Evolutionary conservation across 495 filamentous ascomycete genomes (phyloP).

Genomic region (Talaromyces borbonicus): DNA sequence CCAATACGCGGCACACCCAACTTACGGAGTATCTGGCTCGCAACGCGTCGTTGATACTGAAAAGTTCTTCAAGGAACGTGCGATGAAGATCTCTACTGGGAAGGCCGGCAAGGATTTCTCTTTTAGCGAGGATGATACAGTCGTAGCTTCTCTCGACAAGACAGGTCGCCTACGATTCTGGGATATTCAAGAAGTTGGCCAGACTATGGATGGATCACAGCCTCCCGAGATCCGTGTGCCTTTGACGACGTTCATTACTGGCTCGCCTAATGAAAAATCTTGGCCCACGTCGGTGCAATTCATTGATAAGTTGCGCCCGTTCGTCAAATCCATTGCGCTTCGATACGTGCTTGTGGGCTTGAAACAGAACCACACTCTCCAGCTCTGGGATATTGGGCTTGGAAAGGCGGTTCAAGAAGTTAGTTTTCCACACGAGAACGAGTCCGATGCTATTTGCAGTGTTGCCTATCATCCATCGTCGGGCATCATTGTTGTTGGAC

Average conservation of each 20-base stretch:
- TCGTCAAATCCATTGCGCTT: constrained; percentile 72
- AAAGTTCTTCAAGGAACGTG: constrained; percentile 74
- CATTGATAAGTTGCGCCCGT: constrained; percentile 88
- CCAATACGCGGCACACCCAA: constrained; percentile 57
- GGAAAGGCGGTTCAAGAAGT: constrained; percentile 93
- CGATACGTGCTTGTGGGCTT: constrained; percentile 94
- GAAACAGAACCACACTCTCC: constrained; percentile 98
- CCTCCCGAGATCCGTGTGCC: constrained; percentile 67
- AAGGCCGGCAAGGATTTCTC: constrained; percentile 98
- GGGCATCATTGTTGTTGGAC: constrained; percentile 87
- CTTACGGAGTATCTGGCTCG: constrained; percentile 59
- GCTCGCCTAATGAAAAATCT: constrained; percentile 71
- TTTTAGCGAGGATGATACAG: constrained; percentile 91
- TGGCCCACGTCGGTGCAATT: constrained; percentile 95
- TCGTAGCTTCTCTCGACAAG: constrained; percentile 93
- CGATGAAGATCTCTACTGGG: constrained; percentile 85
- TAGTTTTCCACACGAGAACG: constrained; percentile 90
- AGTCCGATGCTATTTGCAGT: constrained; percentile 94
- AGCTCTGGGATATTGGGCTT: constrained; percentile 96
- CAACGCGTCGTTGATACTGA: constrained; percentile 71
- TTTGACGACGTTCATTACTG: constrained; percentile 66
- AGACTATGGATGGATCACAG: constrained; percentile 39
- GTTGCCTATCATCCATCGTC: constrained; percentile 84
- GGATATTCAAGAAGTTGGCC: constrained; percentile 74
- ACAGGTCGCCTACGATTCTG: constrained; percentile 91